Conservation (phyloP, 495 filamentous ascomycete genomes). For the Aspergillus homomorphus region DNA sequence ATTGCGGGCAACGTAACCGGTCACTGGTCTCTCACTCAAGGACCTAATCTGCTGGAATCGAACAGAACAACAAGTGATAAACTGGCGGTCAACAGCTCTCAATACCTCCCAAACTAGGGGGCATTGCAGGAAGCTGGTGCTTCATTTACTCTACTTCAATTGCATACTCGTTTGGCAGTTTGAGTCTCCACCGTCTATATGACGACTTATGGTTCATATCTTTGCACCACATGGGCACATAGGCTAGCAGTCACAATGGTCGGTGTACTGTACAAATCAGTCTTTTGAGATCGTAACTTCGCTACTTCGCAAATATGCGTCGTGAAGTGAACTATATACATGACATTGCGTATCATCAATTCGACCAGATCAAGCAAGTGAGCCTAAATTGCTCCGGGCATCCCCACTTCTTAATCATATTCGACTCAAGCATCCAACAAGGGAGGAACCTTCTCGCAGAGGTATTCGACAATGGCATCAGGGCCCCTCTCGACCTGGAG, state of each 20-base stretch:
- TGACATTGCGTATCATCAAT: constrained; percentile 1
- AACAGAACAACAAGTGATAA: no score
- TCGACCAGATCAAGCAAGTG: not conserved
- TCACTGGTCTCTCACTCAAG: no score
- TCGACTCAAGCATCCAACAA: constrained; percentile 36
- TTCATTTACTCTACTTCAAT: no score
- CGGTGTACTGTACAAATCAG: not conserved
- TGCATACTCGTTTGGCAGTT: no score
- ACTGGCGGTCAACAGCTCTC: no score
- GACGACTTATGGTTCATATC: no score
- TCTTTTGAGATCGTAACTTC: not conserved
- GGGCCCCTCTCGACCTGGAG: constrained; percentile 63
- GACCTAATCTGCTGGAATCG: no score
- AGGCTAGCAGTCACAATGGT: not conserved
- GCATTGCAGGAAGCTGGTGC: no score
- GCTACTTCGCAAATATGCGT: not conserved
- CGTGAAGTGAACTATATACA: constrained; percentile 5
- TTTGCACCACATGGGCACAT: no score
- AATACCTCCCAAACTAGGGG: no score
- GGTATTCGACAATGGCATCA: constrained; percentile 63
- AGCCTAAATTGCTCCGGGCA: not conserved
- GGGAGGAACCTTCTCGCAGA: constrained; percentile 55
- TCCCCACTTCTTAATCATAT: not conserved
- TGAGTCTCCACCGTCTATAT: no score
- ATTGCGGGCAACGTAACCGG: no score